Evolutionary conservation across 208 protist genomes (phyloP).

Genomic region (Tritrichomonas musculus): DNA sequence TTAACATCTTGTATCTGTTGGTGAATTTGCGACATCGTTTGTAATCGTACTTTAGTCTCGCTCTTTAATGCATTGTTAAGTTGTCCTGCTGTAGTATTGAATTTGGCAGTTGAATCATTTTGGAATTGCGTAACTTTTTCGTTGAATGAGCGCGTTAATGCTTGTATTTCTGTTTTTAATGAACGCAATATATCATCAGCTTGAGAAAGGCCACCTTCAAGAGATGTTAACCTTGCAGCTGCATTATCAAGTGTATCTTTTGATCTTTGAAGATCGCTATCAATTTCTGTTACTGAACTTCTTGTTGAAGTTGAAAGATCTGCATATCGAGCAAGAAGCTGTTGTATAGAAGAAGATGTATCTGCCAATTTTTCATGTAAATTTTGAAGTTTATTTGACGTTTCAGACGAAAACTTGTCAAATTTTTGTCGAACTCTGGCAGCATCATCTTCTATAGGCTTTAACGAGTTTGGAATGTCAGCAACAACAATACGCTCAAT

Average conservation of each 20-base stretch:
- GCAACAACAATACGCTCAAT: not conserved
- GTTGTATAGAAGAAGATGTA: not conserved
- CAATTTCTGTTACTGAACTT: not conserved
- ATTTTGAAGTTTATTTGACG: constrained; percentile 4
- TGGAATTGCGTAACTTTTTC: constrained; percentile 18
- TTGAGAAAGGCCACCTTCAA: not conserved
- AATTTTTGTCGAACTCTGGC: constrained; percentile 15
- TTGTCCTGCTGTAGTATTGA: not conserved
- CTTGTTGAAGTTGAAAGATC: not conserved
- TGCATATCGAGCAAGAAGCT: not conserved
- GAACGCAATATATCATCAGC: not conserved
- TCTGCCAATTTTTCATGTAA: constrained; percentile 22
- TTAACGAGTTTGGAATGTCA: not conserved
- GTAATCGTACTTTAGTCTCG: not conserved
- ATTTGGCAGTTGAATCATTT: not conserved
- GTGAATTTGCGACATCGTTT: not conserved
- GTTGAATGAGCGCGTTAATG: not conserved
- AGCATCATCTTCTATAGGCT: constrained; percentile 7
- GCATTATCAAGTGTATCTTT: constrained; percentile 25
- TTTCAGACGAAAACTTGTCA: constrained; percentile 31
- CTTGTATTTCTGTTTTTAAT: not conserved
- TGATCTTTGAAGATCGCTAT: not conserved
- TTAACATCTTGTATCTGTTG: constrained; percentile 6
- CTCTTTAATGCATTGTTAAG: not conserved
- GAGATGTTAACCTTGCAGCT: not conserved